Evolutionary conservation across 148 eudicot species (phyloP), one percentile per base, ranked within the genome.

Genomic region (Chenopodium suecicum): DNA sequence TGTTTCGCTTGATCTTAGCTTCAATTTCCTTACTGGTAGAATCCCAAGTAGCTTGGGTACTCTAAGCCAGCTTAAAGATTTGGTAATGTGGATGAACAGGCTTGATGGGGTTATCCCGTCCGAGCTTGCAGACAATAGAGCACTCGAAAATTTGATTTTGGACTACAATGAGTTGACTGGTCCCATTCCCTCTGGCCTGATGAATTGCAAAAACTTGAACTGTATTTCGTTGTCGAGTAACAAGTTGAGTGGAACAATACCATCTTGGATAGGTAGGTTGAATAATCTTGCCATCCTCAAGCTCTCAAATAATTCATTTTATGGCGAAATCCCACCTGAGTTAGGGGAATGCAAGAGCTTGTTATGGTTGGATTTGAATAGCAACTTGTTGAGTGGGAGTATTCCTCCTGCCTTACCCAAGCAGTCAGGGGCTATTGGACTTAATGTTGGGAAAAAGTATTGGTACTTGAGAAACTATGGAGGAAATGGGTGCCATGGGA

Each of bases 151-250:
- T 20, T 78, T 95, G 82, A 94, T 95, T 54, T 90, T 95, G 56
- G 94, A 95, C 85, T 89, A 92, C 84, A 95, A 95, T 86, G 75
- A 84, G 20, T 85, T 95, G 23, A 86, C 88, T 1, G 99, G 99
- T 20, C 78, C 79, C 10, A 89, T 95, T 62, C 98, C 98, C 1
- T 67, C 68, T 48, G 92, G 94, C 52, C 82, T 95, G 31, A 80
- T 72, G 34, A 93, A 89, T 52, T 93, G 99, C 79, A 87, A 90
- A 25, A 91, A 88, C 78, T 84, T 93, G 82, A 86, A 86, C 77
- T 93, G 99, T 97, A 90, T 95, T 63, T 92, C 99, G 7, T 85
- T 95, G 79, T 89, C 98, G 11, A 90, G 89, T 83, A 95, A 95
- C 74, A 83, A 70, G 75, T 81, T 95, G 74, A 90, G 75, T 14